These are phyloP conservation scores for Zygoascus meyerae DNA, from an alignment of 1,139 yeast genomes.

Conservation along the genomic window DNA sequence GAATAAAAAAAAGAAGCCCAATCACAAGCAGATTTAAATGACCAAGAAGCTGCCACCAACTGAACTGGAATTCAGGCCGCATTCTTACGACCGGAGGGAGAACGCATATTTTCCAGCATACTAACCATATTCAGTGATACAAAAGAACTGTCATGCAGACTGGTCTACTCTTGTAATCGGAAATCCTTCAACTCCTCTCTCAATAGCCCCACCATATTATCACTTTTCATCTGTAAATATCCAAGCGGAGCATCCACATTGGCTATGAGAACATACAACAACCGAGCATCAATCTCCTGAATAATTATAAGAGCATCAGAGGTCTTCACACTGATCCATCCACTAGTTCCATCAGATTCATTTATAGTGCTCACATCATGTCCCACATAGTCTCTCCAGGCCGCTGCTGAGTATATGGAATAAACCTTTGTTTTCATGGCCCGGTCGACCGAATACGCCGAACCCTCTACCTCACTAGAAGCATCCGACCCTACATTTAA, in stretches of 20 bases:
- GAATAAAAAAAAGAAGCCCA: too few species aligned
- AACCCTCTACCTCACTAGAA: conserved; percentile 5
- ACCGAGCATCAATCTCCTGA: conserved; percentile 18
- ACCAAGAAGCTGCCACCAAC: too few species aligned
- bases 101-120: too few species aligned
- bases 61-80: too few species aligned
- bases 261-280: conserved; percentile 26
- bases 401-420: conserved; percentile 27
- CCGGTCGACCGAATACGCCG: conserved; percentile 26
- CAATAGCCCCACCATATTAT: conserved; percentile 24
- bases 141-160: too few species aligned
- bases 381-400: conserved; percentile 27
- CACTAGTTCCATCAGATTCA: conserved; percentile 7
- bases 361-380: conserved; percentile 19
- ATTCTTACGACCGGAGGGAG: too few species aligned
- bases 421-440: conserved; percentile 28
- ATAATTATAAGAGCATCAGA: conserved; percentile 26
- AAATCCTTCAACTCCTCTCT: conserved; percentile 23
- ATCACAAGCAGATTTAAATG: too few species aligned
- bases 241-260: conserved; percentile 29
- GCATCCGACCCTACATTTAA: background rate
- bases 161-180: conserved; percentile 4
- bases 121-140: too few species aligned
- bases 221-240: conserved; percentile 21
- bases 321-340: conserved; percentile 26